phyloP scores from a whole-genome alignment of 345 rosid genomes.

The Dipteronia dyeriana region DNA sequence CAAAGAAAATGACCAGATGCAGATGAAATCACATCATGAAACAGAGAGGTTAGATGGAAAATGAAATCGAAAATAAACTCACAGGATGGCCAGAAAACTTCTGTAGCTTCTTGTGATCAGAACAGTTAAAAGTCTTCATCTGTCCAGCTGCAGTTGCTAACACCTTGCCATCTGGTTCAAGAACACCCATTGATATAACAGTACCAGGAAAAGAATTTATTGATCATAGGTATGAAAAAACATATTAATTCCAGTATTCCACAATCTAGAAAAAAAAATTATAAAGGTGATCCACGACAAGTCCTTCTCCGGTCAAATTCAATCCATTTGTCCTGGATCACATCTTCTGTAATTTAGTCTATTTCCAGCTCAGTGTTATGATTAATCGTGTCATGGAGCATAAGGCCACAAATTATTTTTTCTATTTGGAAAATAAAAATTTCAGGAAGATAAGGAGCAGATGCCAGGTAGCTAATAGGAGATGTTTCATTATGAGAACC shows the following conservation, averaged over 20 bases:
- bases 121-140: slow-evolving; percentile 66
- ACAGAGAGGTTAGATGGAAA: not conserved
- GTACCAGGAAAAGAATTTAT: slow-evolving; percentile 14
- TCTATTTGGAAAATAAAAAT: not conserved
- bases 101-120: slow-evolving; percentile 74
- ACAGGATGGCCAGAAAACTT: slow-evolving; percentile 96
- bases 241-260: not conserved
- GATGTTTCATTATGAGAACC: not conserved
- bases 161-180: slow-evolving; percentile 62
- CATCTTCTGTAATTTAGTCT: not conserved
- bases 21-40: slow-evolving; percentile 8
- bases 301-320: not conserved
- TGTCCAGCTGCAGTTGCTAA: slow-evolving; percentile 85
- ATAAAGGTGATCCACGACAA: not conserved
- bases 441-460: slow-evolving; percentile 10
- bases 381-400: not conserved
- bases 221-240: not conserved
- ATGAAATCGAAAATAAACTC: slow-evolving; percentile 29
- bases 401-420: not conserved
- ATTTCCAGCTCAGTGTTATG: not conserved
- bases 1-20: not conserved
- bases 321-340: not conserved
- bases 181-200: slow-evolving; percentile 17
- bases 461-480: not conserved
- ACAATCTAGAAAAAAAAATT: not conserved